These are phyloP conservation scores for Cenchrus purpureus DNA, from an alignment of 176 grass and related monocot species.

Conservation along the genomic window DNA sequence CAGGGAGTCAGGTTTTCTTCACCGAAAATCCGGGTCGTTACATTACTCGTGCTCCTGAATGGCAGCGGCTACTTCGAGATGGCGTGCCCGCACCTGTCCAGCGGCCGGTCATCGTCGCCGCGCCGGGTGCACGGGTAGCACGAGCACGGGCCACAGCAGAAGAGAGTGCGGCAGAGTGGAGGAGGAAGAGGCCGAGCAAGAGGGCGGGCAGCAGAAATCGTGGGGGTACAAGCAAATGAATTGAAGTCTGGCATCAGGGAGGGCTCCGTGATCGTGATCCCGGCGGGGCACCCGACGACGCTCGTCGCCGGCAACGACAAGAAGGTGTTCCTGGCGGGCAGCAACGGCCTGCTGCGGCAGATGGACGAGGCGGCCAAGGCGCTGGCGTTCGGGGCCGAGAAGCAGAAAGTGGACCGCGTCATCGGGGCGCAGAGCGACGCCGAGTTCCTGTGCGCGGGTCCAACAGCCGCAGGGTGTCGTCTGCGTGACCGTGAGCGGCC, in stretches of 20 bases:
- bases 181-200: conserved; percentile 2
- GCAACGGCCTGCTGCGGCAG: conserved; percentile 57
- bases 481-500: background rate
- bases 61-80: conserved; percentile 69
- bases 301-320: conserved; percentile 47
- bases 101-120: background rate
- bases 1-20: too few species aligned
- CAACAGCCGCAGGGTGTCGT: background rate
- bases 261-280: conserved; percentile 59
- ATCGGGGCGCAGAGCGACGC: conserved; percentile 54
- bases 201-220: background rate
- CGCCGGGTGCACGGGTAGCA: background rate
- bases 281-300: conserved; percentile 45
- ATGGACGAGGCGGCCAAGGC: conserved; percentile 44
- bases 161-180: conserved; percentile 21
- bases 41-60: background rate
- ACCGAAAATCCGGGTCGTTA: too few species aligned
- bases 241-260: conserved; percentile 39
- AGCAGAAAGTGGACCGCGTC: conserved; percentile 52
- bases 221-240: conserved; percentile 34
- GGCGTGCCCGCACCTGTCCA: conserved; percentile 59
- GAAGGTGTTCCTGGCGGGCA: conserved; percentile 55
- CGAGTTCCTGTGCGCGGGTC: conserved; percentile 55
- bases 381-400: conserved; percentile 23
- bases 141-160: background rate